Percentiles rank a stretch among this genome's conserved stretches.
Evolutionary conservation across 305 asterid genomes (phyloP).

Genomic region (Solanum chacoense): DNA sequence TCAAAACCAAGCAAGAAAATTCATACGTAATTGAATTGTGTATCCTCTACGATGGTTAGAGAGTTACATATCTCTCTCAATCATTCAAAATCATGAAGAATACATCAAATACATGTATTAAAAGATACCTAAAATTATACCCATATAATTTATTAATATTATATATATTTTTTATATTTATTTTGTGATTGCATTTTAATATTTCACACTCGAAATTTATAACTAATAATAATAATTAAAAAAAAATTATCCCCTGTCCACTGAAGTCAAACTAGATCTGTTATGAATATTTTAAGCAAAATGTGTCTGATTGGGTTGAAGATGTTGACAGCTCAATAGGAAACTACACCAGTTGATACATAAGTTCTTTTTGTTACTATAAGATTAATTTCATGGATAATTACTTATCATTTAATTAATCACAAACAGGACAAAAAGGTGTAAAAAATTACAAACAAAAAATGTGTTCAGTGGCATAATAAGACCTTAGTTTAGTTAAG

Average conservation of each 20-base stretch:
- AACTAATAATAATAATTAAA: no score
- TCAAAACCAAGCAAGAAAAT: background rate
- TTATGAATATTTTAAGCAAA: background rate
- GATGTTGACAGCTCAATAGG: background rate
- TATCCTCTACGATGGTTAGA: background rate
- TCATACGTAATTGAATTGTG: background rate
- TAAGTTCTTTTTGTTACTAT: background rate
- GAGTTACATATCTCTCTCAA: background rate
- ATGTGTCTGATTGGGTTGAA: background rate
- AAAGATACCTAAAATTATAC: background rate
- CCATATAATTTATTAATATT: background rate
- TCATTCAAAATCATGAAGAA: background rate
- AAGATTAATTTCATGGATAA: background rate
- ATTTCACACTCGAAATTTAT: background rate
- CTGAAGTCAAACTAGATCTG: background rate
- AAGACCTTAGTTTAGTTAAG: no score
- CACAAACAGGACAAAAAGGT: background rate
- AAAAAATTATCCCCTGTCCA: background rate
- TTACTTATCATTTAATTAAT: background rate
- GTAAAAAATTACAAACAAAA: background rate
- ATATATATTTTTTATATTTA: no score
- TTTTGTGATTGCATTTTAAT: background rate
- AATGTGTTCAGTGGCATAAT: background rate
- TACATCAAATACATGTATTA: background rate
- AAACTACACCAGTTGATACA: background rate